phyloP scores from a whole-genome alignment of 345 rosid species.

The Salix arbutifolia region DNA sequence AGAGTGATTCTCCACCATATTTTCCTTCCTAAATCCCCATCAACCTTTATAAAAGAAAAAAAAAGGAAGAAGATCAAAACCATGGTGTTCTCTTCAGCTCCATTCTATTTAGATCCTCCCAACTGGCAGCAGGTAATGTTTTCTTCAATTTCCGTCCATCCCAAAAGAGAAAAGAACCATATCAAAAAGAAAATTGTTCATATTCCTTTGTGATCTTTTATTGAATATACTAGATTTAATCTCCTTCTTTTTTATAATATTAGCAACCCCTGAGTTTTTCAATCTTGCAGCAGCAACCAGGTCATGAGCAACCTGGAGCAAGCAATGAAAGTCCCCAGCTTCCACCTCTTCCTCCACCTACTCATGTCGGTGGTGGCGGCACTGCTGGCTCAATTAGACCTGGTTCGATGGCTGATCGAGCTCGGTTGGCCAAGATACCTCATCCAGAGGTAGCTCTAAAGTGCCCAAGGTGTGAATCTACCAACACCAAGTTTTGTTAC shows the following conservation, averaged over 20 bases:
- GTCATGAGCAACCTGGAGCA: slow-evolving; percentile 30
- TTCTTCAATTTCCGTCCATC: slow-evolving; percentile 26
- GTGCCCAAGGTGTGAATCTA: slow-evolving; percentile 76
- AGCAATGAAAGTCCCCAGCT: slow-evolving; percentile 38
- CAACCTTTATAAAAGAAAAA: slow-evolving; percentile 56
- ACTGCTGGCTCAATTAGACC: slow-evolving; percentile 45
- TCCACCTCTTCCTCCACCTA: slow-evolving; percentile 39
- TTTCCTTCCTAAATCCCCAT: slow-evolving; percentile 51
- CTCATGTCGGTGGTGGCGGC: slow-evolving; percentile 34
- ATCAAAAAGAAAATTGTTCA: slow-evolving; percentile 49
- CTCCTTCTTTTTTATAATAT: slow-evolving; percentile 16
- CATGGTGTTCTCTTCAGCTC: slow-evolving; percentile 70
- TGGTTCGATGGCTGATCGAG: slow-evolving; percentile 69
- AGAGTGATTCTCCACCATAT: slow-evolving; percentile 66
- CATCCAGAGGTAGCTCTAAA: slow-evolving; percentile 55
- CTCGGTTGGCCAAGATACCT: slow-evolving; percentile 53
- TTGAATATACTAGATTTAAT: slow-evolving; percentile 45
- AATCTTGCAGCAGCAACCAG: slow-evolving; percentile 35
- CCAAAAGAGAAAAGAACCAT: slow-evolving; percentile 12
- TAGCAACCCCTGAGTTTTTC: background rate
- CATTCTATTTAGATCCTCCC: slow-evolving; percentile 59
- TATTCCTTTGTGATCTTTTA: slow-evolving; percentile 43
- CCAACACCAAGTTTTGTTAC: slow-evolving; percentile 82
- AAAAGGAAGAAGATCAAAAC: slow-evolving; percentile 31
- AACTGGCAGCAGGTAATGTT: slow-evolving; percentile 67